Percentiles rank a stretch among this genome's conserved stretches.
Conservation (phyloP, 2,329 filamentous ascomycete genomes). For the Sclerotinia spermophila region DNA sequence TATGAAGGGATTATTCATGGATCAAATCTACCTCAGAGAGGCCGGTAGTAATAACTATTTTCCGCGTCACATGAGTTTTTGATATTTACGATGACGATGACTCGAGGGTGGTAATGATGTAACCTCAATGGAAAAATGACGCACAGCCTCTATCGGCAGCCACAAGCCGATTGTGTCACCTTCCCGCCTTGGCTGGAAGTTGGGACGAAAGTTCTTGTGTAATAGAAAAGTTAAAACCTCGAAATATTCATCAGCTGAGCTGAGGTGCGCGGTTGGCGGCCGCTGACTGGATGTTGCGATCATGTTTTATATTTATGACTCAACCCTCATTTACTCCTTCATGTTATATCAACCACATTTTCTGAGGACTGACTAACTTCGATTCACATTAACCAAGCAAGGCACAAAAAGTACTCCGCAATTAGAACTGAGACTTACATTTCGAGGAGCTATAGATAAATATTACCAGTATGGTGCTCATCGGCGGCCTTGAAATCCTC, state of each 20-base stretch:
- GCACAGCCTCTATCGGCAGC: slow-evolving; percentile 1
- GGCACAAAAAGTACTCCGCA: not conserved
- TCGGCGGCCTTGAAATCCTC: slow-evolving; percentile 38
- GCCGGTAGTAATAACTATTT: not conserved
- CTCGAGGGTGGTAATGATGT: too few species aligned
- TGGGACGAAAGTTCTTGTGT: not conserved
- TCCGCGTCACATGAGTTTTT: not conserved
- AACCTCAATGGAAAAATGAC: too few species aligned
- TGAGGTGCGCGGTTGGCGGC: not conserved
- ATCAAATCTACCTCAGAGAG: not conserved
- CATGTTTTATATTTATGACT: not conserved
- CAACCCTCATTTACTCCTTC: not conserved
- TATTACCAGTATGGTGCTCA: slow-evolving; percentile 47
- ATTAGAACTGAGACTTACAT: not conserved
- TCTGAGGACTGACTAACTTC: slow-evolving; percentile 1
- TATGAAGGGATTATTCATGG: not conserved
- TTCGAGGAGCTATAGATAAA: not conserved
- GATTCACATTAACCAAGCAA: not conserved
- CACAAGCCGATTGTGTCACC: not conserved
- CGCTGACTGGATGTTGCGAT: not conserved
- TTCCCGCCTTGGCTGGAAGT: slow-evolving; percentile 1
- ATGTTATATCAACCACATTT: not conserved
- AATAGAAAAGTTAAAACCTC: not conserved
- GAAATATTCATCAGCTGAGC: slow-evolving; percentile 9
- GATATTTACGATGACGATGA: not conserved